Evolutionary conservation across 345 rosid genomes (phyloP).

Genomic region (Rhizophora mangle): DNA sequence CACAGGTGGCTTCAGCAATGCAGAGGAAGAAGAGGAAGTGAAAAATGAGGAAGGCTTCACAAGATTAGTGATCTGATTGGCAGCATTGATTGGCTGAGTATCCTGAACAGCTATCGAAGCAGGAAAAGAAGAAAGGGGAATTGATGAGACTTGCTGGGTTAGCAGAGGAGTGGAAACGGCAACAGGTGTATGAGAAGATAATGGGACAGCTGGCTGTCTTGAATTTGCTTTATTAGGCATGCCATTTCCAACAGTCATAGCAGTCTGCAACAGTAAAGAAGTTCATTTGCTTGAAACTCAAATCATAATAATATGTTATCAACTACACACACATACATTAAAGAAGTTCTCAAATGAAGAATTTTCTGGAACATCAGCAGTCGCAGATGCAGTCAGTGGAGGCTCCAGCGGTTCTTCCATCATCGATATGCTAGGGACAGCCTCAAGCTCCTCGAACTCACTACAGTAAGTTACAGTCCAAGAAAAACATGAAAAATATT

Average conservation of each 20-base stretch:
- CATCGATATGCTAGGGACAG: slow-evolving; percentile 48
- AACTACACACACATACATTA: slow-evolving; percentile 36
- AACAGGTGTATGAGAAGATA: slow-evolving; percentile 32
- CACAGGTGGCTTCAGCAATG: slow-evolving; percentile 40
- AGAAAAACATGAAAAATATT: not conserved
- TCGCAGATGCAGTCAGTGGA: slow-evolving; percentile 35
- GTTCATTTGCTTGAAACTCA: not conserved
- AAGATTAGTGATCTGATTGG: slow-evolving; percentile 44
- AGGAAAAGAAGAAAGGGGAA: slow-evolving; percentile 38
- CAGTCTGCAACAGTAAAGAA: slow-evolving; percentile 33
- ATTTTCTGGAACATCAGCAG: slow-evolving; percentile 46
- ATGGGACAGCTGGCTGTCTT: slow-evolving; percentile 36
- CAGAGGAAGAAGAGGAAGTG: slow-evolving; percentile 44
- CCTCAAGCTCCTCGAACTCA: slow-evolving; percentile 71
- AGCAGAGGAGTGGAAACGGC: slow-evolving; percentile 29
- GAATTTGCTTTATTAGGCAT: slow-evolving; percentile 30
- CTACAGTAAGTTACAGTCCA: slow-evolving; percentile 23
- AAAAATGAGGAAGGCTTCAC: slow-evolving; percentile 60
- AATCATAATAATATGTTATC: not conserved
- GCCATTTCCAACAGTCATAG: slow-evolving; percentile 40
- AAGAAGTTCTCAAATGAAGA: slow-evolving; percentile 56
- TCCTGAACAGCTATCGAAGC: slow-evolving; percentile 30
- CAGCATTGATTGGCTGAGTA: slow-evolving; percentile 31
- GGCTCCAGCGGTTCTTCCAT: slow-evolving; percentile 65
- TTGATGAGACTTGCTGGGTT: slow-evolving; percentile 34